A percentile compares a stretch with the other conserved stretches of the same genome.
phyloP scores from a whole-genome alignment of 768 basidiomycete genomes.

The Psilocybe cyanescens region DNA sequence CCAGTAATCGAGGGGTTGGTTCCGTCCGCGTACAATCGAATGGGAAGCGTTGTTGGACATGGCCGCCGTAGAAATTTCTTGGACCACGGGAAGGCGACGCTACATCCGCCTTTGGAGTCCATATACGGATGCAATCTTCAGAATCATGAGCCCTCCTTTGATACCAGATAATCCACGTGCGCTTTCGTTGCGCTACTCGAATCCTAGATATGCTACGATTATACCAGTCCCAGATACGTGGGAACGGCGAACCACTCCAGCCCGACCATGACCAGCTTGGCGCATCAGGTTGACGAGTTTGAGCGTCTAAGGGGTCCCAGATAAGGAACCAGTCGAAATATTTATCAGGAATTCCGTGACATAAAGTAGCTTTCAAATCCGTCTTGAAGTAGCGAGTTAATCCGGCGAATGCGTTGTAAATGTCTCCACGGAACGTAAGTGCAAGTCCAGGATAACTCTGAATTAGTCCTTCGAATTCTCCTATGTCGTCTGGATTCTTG shows the following conservation, averaged over 20 bases:
- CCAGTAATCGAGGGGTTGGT: constrained; percentile 12
- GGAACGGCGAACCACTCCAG: neutral
- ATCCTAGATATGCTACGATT: neutral
- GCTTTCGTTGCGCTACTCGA: neutral
- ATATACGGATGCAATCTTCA: neutral
- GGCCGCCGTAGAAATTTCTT: constrained; percentile 9
- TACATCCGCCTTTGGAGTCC: neutral
- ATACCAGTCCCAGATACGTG: neutral
- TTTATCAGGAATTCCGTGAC: constrained; percentile 7
- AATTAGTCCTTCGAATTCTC: neutral
- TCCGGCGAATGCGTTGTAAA: constrained; percentile 6
- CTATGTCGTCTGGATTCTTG: neutral
- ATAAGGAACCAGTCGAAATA: constrained; percentile 13
- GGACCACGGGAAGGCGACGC: neutral
- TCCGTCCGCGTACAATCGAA: constrained; percentile 15
- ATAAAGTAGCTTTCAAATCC: neutral
- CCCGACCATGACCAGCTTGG: constrained; percentile 15
- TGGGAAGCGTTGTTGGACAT: constrained; percentile 11
- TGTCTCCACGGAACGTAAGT: neutral
- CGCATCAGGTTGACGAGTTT: neutral
- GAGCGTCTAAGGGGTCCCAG: neutral
- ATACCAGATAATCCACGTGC: constrained; percentile 14
- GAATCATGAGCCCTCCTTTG: constrained; percentile 10
- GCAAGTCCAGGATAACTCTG: neutral
- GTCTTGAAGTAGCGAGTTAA: neutral